Conservation (phyloP, 192 early-diverging fungal genomes). For the Coemansia sp. region DNA sequence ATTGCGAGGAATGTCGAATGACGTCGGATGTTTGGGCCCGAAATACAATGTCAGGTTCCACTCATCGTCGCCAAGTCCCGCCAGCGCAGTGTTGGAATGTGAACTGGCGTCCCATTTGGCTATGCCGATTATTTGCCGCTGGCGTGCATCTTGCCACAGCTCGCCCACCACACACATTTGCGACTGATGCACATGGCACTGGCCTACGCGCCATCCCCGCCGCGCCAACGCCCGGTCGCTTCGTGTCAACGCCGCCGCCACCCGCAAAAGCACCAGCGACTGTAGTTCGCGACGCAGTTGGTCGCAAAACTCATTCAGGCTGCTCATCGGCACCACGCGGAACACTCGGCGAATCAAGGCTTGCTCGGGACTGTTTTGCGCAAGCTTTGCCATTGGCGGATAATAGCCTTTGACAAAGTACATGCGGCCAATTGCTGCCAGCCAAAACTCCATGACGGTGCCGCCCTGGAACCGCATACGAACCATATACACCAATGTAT, state of each 20-base stretch:
- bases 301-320: slow-evolving; percentile 33
- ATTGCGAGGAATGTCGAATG: slow-evolving; percentile 14
- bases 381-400: slow-evolving; percentile 15
- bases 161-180: slow-evolving; percentile 51
- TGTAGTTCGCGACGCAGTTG: slow-evolving; percentile 49
- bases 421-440: slow-evolving; percentile 24
- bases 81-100: not conserved
- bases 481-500: slow-evolving; percentile 19
- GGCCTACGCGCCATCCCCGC: slow-evolving; percentile 18
- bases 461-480: slow-evolving; percentile 48
- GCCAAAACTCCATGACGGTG: slow-evolving; percentile 42
- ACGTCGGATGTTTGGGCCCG: slow-evolving; percentile 46
- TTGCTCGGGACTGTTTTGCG: slow-evolving; percentile 14
- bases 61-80: not conserved
- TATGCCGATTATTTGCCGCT: slow-evolving; percentile 47
- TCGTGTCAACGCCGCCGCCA: slow-evolving; percentile 38
- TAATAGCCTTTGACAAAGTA: slow-evolving; percentile 42
- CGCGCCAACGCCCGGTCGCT: slow-evolving; percentile 15
- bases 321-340: slow-evolving; percentile 40
- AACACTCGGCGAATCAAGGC: slow-evolving; percentile 40
- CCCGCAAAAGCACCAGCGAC: slow-evolving; percentile 36
- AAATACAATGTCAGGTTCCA: slow-evolving; percentile 40
- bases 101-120: slow-evolving; percentile 23
- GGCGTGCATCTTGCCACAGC: slow-evolving; percentile 34
- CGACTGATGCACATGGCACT: slow-evolving; percentile 52